Evolutionary conservation across 2,329 filamentous ascomycete genomes (phyloP).

Genomic region (Aspergillus vadensis): DNA sequence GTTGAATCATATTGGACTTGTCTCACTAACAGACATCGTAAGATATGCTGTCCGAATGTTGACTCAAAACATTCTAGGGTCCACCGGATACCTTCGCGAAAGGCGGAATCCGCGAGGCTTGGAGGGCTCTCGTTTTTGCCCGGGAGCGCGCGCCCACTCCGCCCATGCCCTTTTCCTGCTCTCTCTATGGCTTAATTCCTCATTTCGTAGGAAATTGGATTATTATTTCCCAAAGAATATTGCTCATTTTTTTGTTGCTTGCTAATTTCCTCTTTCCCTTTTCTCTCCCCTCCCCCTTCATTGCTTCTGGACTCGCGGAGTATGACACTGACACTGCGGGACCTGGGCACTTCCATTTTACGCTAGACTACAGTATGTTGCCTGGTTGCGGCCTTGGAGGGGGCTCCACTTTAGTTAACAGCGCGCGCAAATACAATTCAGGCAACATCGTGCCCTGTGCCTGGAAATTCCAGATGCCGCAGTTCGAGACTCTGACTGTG

Average conservation of each 20-base stretch:
- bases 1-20: constrained; percentile 12
- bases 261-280: not conserved
- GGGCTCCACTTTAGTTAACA: constrained; percentile 8
- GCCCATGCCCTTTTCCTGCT: not conserved
- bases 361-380: not conserved
- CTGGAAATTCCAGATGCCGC: constrained; percentile 3
- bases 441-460: constrained; percentile 6
- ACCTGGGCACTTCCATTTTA: not conserved
- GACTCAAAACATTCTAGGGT: constrained; percentile 10
- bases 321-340: not conserved
- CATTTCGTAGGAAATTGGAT: not conserved
- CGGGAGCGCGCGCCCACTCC: constrained; percentile 7
- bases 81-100: constrained; percentile 8
- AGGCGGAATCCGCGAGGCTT: constrained; percentile 16
- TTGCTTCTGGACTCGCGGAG: not conserved
- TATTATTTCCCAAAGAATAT: not conserved
- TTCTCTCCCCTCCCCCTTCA: not conserved
- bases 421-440: not conserved
- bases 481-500: constrained; percentile 3
- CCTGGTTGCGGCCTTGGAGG: constrained; percentile 7
- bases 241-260: not conserved
- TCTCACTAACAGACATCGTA: constrained; percentile 8
- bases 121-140: constrained; percentile 12
- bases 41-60: constrained; percentile 12
- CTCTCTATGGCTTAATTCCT: not conserved